These are phyloP conservation scores for Suillus decipiens DNA, from an alignment of 768 basidiomycete species.

Conservation along the genomic window DNA sequence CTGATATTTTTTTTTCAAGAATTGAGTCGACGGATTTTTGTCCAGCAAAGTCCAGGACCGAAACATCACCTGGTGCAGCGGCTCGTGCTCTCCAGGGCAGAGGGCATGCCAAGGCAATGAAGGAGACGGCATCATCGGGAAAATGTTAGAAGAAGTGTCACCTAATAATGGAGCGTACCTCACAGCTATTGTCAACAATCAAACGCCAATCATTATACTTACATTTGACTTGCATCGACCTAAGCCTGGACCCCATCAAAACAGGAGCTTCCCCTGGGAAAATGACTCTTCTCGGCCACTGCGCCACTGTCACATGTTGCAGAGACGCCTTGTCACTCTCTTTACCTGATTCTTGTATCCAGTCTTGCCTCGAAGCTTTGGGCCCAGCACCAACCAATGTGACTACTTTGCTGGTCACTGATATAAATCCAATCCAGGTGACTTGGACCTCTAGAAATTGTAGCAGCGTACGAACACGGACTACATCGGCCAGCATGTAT, in stretches of 20 bases:
- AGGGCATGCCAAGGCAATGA: conserved; percentile 72
- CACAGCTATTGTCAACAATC: conserved; percentile 24
- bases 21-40: conserved; percentile 18
- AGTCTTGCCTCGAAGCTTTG: too few species aligned
- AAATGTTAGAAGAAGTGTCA: conserved; percentile 18
- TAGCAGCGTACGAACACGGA: too few species aligned
- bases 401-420: too few species aligned
- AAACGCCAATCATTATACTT: conserved; percentile 10
- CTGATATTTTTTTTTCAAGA: conserved; percentile 6
- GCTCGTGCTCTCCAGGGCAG: conserved; percentile 84
- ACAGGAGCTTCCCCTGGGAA: too few species aligned
- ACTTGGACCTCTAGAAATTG: too few species aligned
- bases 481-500: too few species aligned
- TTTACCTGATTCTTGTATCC: too few species aligned
- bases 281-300: too few species aligned
- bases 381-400: too few species aligned
- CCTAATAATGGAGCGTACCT: conserved; percentile 17
- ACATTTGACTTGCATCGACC: not conserved
- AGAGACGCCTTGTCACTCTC: too few species aligned
- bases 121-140: conserved; percentile 2
- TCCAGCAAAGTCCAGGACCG: conserved; percentile 82
- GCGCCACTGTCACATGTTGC: too few species aligned
- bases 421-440: too few species aligned
- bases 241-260: not conserved
- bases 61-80: conserved; percentile 89